A percentile compares a stretch with the other conserved stretches of the same genome.
Conservation (phyloP, 2,329 filamentous ascomycete species). For the Talaromyces sp. region DNA sequence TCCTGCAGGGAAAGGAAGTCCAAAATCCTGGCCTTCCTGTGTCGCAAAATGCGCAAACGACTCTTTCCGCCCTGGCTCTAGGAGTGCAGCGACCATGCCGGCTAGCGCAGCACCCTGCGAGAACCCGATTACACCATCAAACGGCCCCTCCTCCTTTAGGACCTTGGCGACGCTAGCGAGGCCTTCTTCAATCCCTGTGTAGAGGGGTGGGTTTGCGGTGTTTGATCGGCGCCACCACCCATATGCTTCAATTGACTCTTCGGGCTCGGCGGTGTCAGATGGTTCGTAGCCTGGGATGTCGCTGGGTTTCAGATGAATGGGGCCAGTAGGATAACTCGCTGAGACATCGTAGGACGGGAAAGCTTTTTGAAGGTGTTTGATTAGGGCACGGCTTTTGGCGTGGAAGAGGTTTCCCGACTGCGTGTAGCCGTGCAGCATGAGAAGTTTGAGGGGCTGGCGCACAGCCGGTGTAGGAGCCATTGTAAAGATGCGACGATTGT, state of each 20-base stretch:
- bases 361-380: conserved; percentile 76
- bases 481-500: conserved; percentile 7
- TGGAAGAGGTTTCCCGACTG: conserved; percentile 86
- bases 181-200: conserved; percentile 70
- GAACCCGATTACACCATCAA: conserved; percentile 81
- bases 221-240: conserved; percentile 76
- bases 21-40: conserved; percentile 16
- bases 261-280: conserved; percentile 44
- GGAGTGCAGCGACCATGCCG: conserved; percentile 69
- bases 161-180: conserved; percentile 64
- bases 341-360: conserved; percentile 64
- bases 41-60: conserved; percentile 51
- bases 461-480: conserved; percentile 21
- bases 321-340: conserved; percentile 71
- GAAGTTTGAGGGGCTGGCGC: conserved; percentile 58
- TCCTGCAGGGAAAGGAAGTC: conserved; percentile 56
- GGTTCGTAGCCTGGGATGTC: conserved; percentile 72
- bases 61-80: conserved; percentile 60
- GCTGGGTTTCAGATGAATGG: conserved; percentile 62
- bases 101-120: conserved; percentile 76
- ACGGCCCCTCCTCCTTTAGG: conserved; percentile 65
- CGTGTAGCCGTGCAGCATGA: conserved; percentile 87
- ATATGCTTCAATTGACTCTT: conserved; percentile 68
- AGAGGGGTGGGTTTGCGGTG: conserved; percentile 65
- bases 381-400: conserved; percentile 82